Evolutionary conservation across 176 grass and related monocot species (phyloP), one percentile per base, ranked within the genome.

Genomic region (Oryza australiensis): DNA sequence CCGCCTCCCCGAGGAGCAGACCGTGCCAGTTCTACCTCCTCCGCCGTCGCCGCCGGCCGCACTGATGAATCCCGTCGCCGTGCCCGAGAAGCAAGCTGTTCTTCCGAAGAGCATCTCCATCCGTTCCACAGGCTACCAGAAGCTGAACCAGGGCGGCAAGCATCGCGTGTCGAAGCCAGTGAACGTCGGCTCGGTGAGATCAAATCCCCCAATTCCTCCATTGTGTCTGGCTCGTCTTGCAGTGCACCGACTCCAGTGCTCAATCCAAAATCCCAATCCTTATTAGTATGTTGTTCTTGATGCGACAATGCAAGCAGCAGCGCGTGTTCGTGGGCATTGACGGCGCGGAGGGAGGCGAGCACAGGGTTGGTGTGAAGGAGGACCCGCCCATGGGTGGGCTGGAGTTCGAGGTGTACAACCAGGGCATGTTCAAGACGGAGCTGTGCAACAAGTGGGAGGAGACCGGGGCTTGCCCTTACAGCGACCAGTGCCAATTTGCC

Each of bases 401-500:
- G 75, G 85, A 99, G 80, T 72, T 95, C 82, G 85, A 99, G 80
- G 97, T 92, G 74, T 99, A 84, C 89, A 91, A 87, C 87, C 97
- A 99, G 80, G 97, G 93, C 32, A 99, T 90, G 93, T 94, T 92
- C 82, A 99, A 99, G 89, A 96, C 97, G 32, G 97, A 99, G 91
- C 89, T 96, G 10, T 99, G 97, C 93, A 99, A 99, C 89, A 99
- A 94, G 66, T 99, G 97, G 97, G 97, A 94, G 85, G 93, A 99
- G 87, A 85, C 72, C 4, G 89, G 97, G 48, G 70, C 82, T 49
- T 99, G 97, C 68, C 77, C 91, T 1, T 99, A 96, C 78, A 80
- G 83, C 7, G 93, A 89, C 18, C 87, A 95, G 59, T 99, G 96
- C 87, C 96, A 94, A 83, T 99, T 99, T 83, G 96, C 96, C 4